phyloP scores from a whole-genome alignment of 148 eudicot species.

The Cornus controversa region DNA sequence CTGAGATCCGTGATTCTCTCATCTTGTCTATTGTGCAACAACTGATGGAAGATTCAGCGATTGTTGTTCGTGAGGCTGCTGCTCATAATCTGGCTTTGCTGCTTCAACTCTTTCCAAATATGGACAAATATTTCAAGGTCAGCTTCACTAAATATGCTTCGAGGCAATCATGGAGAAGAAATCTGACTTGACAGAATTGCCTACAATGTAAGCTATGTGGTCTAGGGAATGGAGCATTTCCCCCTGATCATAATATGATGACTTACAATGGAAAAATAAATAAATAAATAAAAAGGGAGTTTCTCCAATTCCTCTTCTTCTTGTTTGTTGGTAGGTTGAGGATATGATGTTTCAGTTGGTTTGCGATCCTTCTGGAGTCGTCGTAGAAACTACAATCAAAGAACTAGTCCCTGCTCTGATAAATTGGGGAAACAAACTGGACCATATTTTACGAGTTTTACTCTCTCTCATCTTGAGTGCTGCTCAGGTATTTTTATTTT shows the following conservation, averaged over 20 bases:
- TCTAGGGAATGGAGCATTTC: slow-evolving; percentile 81
- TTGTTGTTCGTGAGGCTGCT: slow-evolving; percentile 98
- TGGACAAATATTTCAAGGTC: slow-evolving; percentile 99
- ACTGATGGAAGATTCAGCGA: slow-evolving; percentile 93
- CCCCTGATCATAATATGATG: slow-evolving; percentile 59
- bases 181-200: slow-evolving; percentile 93
- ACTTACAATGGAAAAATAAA: slow-evolving; percentile 21
- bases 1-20: slow-evolving; percentile 98
- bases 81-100: slow-evolving; percentile 96
- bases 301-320: slow-evolving; percentile 43
- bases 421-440: slow-evolving; percentile 84
- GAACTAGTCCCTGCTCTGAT: slow-evolving; percentile 82
- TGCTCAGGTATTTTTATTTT: slow-evolving; percentile 58
- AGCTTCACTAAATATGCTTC: slow-evolving; percentile 99
- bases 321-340: slow-evolving; percentile 77
- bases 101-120: slow-evolving; percentile 93
- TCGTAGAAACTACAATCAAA: slow-evolving; percentile 85
- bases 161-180: slow-evolving; percentile 98
- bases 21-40: slow-evolving; percentile 96
- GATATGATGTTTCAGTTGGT: slow-evolving; percentile 95
- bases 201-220: slow-evolving; percentile 98
- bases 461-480: slow-evolving; percentile 71
- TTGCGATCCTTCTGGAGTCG: slow-evolving; percentile 94
- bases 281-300: slow-evolving; percentile 7
- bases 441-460: slow-evolving; percentile 58